Percentiles rank a stretch among this genome's conserved stretches.
These are phyloP conservation scores for Cyamopsis tetragonoloba DNA, from an alignment of 306 rosid species.

Conservation along the genomic window DNA sequence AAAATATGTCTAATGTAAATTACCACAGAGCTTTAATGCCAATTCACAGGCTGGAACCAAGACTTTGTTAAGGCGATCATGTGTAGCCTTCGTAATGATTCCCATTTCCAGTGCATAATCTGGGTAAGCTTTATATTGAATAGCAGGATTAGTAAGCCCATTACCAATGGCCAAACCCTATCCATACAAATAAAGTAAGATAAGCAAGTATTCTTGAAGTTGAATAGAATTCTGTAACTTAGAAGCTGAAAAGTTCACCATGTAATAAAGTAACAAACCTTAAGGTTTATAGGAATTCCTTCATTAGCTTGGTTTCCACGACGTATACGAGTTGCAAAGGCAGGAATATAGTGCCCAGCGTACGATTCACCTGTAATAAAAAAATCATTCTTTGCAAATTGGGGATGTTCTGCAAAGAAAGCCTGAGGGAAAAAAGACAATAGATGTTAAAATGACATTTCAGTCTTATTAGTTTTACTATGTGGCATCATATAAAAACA, in stretches of 20 bases:
- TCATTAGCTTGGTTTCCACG: conserved; percentile 80
- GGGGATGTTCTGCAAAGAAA: conserved; percentile 77
- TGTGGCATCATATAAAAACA: neutral
- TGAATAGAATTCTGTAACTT: neutral
- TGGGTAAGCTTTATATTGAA: conserved; percentile 84
- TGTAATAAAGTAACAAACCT: conserved; percentile 46
- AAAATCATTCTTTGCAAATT: conserved; percentile 67
- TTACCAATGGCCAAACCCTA: conserved; percentile 94
- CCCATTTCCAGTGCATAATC: conserved; percentile 84
- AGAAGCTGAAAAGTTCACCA: conserved; percentile 1
- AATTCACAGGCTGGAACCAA: conserved; percentile 75
- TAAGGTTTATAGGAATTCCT: conserved; percentile 82
- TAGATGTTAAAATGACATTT: neutral
- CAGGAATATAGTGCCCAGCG: conserved; percentile 95
- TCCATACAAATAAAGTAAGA: conserved; percentile 25
- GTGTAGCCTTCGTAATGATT: conserved; percentile 51
- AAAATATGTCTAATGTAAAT: conserved; percentile 8
- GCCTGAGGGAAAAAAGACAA: conserved; percentile 41
- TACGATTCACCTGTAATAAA: conserved; percentile 90
- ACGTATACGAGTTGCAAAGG: conserved; percentile 77
- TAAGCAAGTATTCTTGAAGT: neutral
- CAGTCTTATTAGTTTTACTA: neutral
- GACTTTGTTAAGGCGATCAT: conserved; percentile 41
- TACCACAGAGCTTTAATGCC: conserved; percentile 78
- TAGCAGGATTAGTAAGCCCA: conserved; percentile 87